phyloP scores from a whole-genome alignment of 208 protist species.

The Leptomonas pyrrhocoris region DNA sequence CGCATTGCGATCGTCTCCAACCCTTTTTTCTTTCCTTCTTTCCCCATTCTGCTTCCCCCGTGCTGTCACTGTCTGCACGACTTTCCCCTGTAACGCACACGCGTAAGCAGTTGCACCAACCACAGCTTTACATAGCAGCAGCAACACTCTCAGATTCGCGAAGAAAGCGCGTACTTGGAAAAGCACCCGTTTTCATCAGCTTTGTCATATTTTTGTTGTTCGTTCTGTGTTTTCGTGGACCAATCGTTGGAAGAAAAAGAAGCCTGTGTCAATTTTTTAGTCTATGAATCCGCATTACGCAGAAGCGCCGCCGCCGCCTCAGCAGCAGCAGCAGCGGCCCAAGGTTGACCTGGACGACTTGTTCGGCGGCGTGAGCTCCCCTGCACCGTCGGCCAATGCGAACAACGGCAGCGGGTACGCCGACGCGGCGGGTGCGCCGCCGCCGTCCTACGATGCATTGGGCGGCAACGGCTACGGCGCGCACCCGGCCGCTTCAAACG shows the following conservation, averaged over 20 bases:
- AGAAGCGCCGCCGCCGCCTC: constrained; percentile 12
- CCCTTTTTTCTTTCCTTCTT: constrained; percentile 11
- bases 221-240: no score
- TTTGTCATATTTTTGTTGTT: no score
- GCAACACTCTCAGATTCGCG: no score
- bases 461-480: constrained; percentile 25
- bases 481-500: background rate
- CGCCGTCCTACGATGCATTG: constrained; percentile 28
- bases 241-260: no score
- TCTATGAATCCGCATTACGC: constrained; percentile 37
- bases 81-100: no score
- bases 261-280: no score
- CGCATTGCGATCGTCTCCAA: no score
- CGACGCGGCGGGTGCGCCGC: constrained; percentile 13
- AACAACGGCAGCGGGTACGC: constrained; percentile 29
- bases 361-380: constrained; percentile 49
- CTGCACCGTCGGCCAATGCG: constrained; percentile 26
- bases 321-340: constrained; percentile 10
- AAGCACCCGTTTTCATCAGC: no score
- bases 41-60: background rate
- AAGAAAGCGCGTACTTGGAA: no score
- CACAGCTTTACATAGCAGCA: no score
- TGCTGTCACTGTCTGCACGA: no score
- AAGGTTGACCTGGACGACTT: constrained; percentile 71
- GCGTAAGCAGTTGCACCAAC: no score